phyloP scores from a whole-genome alignment of 495 filamentous ascomycete genomes.

The Tuber calosporum region DNA sequence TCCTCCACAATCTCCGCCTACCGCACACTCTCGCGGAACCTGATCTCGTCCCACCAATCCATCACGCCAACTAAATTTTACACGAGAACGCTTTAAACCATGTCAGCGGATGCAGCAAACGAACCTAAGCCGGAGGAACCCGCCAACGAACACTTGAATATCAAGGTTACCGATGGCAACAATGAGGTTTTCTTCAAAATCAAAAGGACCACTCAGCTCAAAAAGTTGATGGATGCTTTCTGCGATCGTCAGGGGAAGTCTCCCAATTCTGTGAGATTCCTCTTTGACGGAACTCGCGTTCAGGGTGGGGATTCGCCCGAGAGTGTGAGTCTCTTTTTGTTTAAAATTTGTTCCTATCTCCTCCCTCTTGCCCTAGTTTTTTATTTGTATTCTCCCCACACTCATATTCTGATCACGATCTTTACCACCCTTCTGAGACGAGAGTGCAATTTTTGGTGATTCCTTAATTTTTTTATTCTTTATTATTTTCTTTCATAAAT shows the following conservation, averaged over 20 bases:
- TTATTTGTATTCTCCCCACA: neutral
- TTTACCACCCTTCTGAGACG: neutral
- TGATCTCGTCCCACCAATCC: conserved; percentile 3
- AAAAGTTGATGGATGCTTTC: conserved; percentile 98
- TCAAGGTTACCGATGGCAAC: conserved; percentile 99
- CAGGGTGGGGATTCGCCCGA: conserved; percentile 84
- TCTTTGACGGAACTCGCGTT: conserved; percentile 91
- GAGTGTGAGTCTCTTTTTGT: conserved; percentile 56
- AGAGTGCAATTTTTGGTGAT: neutral
- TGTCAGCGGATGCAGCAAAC: conserved; percentile 48
- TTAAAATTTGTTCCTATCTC: conserved; percentile 2
- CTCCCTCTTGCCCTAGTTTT: conserved; percentile 7
- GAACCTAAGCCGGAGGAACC: conserved; percentile 53
- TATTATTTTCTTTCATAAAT: neutral
- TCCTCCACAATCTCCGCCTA: conserved; percentile 20
- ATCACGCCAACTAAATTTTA: neutral
- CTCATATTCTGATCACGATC: neutral
- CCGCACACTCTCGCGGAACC: neutral
- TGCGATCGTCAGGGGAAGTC: conserved; percentile 94
- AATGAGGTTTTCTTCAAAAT: conserved; percentile 99
- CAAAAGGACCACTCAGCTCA: conserved; percentile 89
- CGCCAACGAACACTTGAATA: conserved; percentile 80
- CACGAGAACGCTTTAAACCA: conserved; percentile 28
- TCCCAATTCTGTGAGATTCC: conserved; percentile 74
- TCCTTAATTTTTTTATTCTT: neutral